Evolutionary conservation across 345 rosid species (phyloP).

Genomic region (Streptanthus diversifolius): DNA sequence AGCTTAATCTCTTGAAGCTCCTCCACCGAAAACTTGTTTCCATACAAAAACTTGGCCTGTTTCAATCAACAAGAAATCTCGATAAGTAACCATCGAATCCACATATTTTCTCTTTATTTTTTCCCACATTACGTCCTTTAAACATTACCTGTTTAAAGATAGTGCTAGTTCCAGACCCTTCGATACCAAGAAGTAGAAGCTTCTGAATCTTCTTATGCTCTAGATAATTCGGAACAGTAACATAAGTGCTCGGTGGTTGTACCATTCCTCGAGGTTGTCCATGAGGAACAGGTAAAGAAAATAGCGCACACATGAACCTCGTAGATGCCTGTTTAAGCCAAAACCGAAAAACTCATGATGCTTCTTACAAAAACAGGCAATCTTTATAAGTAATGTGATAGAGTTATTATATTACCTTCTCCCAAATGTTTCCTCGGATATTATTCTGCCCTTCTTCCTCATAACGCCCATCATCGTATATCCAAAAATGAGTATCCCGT

Average conservation of each 20-base stretch:
- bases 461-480: conserved; percentile 86
- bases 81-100: conserved; percentile 9
- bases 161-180: conserved; percentile 96
- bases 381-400: neutral
- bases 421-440: conserved; percentile 89
- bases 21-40: conserved; percentile 70
- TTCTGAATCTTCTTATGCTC: conserved; percentile 80
- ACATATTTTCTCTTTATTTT: neutral
- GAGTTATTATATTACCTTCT: conserved; percentile 46
- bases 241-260: conserved; percentile 72
- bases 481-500: conserved; percentile 86
- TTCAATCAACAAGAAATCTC: neutral
- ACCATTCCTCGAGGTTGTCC: conserved; percentile 65
- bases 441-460: conserved; percentile 97
- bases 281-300: conserved; percentile 86
- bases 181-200: conserved; percentile 78
- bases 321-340: conserved; percentile 75
- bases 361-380: neutral
- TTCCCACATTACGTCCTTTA: neutral
- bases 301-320: conserved; percentile 69
- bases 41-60: conserved; percentile 95
- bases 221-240: conserved; percentile 68
- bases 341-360: conserved; percentile 14
- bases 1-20: conserved; percentile 87
- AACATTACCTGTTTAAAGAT: conserved; percentile 85